Percentiles rank a stretch among this genome's conserved stretches.
Conservation (phyloP, 2,329 filamentous ascomycete species). For the Penicillium sp. region DNA sequence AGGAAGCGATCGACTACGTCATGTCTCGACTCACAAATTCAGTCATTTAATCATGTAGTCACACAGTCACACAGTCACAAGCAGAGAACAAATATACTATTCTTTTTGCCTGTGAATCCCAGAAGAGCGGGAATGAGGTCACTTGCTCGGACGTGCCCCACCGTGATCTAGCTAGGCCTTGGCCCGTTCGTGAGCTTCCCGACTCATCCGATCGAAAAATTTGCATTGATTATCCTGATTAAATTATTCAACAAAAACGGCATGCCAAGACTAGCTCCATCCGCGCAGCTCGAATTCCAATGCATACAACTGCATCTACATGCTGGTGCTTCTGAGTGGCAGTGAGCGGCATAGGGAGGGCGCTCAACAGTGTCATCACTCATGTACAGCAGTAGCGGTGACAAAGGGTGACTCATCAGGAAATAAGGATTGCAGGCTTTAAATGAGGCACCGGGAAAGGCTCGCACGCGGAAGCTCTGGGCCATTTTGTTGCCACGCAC, state of each 20-base stretch:
- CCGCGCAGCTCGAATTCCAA: not conserved
- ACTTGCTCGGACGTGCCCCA: not conserved
- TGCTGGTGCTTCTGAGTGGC: not conserved
- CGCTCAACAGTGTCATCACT: not conserved
- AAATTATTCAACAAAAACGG: not conserved
- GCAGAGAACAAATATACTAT: not conserved
- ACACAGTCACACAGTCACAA: not conserved
- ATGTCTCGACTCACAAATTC: not conserved
- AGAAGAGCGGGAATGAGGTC: slow-evolving; percentile 9
- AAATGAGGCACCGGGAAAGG: not conserved
- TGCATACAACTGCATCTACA: slow-evolving; percentile 6
- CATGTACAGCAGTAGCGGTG: not conserved
- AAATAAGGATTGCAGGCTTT: not conserved
- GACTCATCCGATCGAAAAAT: slow-evolving; percentile 14
- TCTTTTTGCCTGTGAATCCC: not conserved
- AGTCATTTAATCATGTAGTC: too few relatives aligned
- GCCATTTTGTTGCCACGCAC: slow-evolving; percentile 29
- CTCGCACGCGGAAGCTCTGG: not conserved
- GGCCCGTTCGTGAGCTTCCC: slow-evolving; percentile 10
- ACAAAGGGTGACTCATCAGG: not conserved
- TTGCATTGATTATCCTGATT: not conserved
- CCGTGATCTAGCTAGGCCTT: not conserved
- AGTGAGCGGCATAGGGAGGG: not conserved
- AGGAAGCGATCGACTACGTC: slow-evolving; percentile 24
- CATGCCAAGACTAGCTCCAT: slow-evolving; percentile 3